Base-by-base conservation (phyloP, 345 rosid genomes). In the Limnanthes douglasii region DNA sequence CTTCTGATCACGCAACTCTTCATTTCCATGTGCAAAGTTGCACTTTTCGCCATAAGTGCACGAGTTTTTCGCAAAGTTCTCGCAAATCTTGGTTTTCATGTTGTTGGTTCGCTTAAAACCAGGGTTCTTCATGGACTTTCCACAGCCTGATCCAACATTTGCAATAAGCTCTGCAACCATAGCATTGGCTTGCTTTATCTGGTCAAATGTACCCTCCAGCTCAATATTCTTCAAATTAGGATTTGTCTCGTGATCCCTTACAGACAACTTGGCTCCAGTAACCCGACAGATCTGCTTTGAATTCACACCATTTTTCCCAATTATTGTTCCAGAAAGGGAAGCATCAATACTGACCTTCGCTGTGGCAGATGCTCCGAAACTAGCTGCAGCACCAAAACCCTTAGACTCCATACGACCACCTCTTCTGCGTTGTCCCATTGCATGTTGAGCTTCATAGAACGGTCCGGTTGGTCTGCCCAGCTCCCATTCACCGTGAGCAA, bases 181-280 rank as follows among this genome's bases (percentile, higher is more conserved):
- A 13, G 75, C 73, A n/a, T 83, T 85, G 10, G 96, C 99, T 70
- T 78, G 83, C 39, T 73, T 78, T 41, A 92, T 92, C 78, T 92
- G 99, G 57, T 85, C 96, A 18, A 78, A 75, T 32, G 94, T 66
- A 40, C 99, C 99, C 65, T 92, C 96, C 1, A 92, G 78, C 62
- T 80, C 94, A 35, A 92, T 92, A 66, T 78, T 85, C 70, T 76
- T 78, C 54, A 66, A 46, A 49, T 65, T 75, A 1, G 96, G 78
- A 44, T 92, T 93, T 1, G 65, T 34, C 34, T 92, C 96, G 14
- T 85, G 84, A 12, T 92, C 96, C 37, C 82, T 68, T 15, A 92
- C 85, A 8, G 94, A 78, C 40, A 92, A 73, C 63, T 80, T 92
- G 42, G 73, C 93, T 26, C 99, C 99, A 0, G 99, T 85, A 8